Evolutionary conservation across 192 early-diverging fungal species (phyloP).

Genomic region (Globomyces pollinis-pini): DNA sequence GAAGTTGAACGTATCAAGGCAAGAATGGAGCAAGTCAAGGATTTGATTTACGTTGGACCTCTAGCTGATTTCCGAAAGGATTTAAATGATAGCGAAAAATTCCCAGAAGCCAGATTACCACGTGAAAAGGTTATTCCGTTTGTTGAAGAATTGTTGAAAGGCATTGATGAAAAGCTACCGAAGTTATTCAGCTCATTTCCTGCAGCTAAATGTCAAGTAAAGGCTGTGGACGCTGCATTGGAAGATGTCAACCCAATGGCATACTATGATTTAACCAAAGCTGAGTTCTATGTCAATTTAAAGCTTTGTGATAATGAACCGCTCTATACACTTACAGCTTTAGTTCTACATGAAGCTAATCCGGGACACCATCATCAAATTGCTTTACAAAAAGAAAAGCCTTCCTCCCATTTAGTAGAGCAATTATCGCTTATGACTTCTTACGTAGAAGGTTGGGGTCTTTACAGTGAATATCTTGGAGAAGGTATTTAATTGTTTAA

Average conservation of each 20-base stretch:
- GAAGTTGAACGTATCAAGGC: constrained; percentile 28
- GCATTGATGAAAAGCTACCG: background rate
- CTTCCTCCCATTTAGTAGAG: constrained; percentile 15
- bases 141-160: background rate
- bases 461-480: constrained; percentile 27
- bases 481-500: too few species aligned
- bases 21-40: constrained; percentile 24
- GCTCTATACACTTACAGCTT: background rate
- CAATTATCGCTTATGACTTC: constrained; percentile 16
- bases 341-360: constrained; percentile 25
- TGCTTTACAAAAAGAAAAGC: constrained; percentile 22
- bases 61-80: constrained; percentile 25
- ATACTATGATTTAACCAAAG: too few species aligned
- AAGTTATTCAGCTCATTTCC: constrained; percentile 5
- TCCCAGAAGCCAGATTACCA: constrained; percentile 23
- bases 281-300: constrained; percentile 1
- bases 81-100: constrained; percentile 23
- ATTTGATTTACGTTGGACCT: constrained; percentile 19
- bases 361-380: constrained; percentile 38
- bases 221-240: background rate
- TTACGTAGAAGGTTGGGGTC: constrained; percentile 29
- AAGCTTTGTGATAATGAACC: background rate
- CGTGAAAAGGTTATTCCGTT: constrained; percentile 14
- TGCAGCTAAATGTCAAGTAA: background rate
- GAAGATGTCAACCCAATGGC: background rate